Base-by-base conservation (phyloP, 805 yeast genomes). In the Saturnispora kantuleensis region DNA sequence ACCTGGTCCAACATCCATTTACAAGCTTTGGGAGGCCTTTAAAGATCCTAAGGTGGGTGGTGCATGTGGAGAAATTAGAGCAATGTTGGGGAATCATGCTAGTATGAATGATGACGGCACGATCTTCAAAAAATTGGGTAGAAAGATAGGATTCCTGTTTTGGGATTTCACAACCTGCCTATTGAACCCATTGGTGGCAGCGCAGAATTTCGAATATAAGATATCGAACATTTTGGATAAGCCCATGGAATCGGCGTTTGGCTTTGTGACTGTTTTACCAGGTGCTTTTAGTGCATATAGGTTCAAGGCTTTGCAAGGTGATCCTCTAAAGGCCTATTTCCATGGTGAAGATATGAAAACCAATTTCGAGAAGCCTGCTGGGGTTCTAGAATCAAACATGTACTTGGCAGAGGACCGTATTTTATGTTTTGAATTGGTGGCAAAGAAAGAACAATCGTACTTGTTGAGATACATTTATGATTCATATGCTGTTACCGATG, bases 221-320 rank as follows among this genome's bases (percentile, higher is more conserved):
- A 88, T 88, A 71, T 86, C 96, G 7, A 90, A 90, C 60, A 83
- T 89, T 49, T 71, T 90, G 50, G 97, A 90, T 66, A 90, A 90
- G 63, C 96, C 97, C 1, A 82, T 87, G 70, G 97, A 90, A 62
- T 80, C 93, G 5, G 83, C 83, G 2, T 90, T 89, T 64, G 97
- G 97, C 0, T 90, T 87, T 58, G 90, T 90, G 52, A 73, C 94
- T 0, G 97, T 90, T 49, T 71, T 90, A 47, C 97, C 97, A 0
- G 97, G 97, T 59, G 97, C 97, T 0, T 88, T 90, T 55, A 84
- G 95, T 9, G 97, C 97, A 1, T 90, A 90, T 60, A 68, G 97
- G 48, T 88, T 79, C 57, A 76, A 70, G 26, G 97, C 97, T 0
- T 68, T 90, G 38, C 54, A 57, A 43, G 96, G 96, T 11, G 76